Conservation (phyloP, 2,329 filamentous ascomycete genomes). For the Cladosporium sp. region DNA sequence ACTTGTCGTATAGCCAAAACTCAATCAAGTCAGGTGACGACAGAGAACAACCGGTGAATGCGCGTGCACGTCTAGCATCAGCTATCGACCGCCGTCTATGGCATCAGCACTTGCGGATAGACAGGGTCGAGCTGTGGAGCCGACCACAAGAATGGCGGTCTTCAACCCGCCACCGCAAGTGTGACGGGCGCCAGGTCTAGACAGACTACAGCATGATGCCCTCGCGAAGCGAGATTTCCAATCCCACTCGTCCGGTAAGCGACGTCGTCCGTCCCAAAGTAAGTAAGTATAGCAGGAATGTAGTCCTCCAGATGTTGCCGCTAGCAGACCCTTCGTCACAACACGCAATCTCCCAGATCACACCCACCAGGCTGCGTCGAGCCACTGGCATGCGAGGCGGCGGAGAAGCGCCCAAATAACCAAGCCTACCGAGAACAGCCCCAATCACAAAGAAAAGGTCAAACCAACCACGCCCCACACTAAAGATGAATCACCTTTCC, state of each 20-base stretch:
- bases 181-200: neutral
- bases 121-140: neutral
- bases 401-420: too few species aligned
- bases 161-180: slow-evolving; percentile 1
- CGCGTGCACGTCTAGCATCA: neutral
- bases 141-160: neutral
- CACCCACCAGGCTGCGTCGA: neutral
- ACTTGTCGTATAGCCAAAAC: neutral
- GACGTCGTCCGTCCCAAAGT: too few species aligned
- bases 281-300: too few species aligned
- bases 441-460: slow-evolving; percentile 1
- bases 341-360: neutral
- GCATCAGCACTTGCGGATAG: neutral
- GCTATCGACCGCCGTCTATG: too few species aligned
- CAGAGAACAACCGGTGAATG: neutral
- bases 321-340: too few species aligned
- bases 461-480: neutral
- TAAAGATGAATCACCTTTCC: neutral
- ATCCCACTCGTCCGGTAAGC: too few species aligned
- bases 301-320: too few species aligned
- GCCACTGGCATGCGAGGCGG: too few species aligned
- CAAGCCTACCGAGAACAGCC: too few species aligned
- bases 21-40: neutral
- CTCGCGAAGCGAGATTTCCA: too few species aligned
- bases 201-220: too few species aligned